Evolutionary conservation across 805 yeast genomes (phyloP).

Genomic region (Candida maris): DNA sequence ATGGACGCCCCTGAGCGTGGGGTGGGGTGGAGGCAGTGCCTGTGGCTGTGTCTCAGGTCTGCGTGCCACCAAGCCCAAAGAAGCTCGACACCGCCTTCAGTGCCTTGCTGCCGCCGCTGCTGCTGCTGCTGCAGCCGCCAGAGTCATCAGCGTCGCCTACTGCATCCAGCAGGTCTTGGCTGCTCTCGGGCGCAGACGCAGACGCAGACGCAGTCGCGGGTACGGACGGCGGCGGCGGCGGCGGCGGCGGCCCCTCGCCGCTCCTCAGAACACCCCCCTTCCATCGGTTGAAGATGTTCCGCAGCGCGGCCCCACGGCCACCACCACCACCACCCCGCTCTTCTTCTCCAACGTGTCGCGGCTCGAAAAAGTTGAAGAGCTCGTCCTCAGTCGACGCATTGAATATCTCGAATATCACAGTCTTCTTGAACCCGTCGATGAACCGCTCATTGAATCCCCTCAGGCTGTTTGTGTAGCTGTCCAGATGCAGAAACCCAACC

Average conservation of each 20-base stretch:
- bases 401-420: conserved; percentile 55
- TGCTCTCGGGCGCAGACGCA: no score
- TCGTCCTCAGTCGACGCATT: conserved; percentile 61
- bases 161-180: no score
- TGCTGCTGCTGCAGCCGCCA: not conserved
- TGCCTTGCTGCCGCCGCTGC: not conserved
- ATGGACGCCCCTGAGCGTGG: no score
- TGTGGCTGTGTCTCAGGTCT: no score
- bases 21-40: no score
- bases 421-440: conserved; percentile 49
- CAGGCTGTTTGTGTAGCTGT: conserved; percentile 20
- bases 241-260: not conserved
- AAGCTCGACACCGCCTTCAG: not conserved
- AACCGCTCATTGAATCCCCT: conserved; percentile 33
- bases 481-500: conserved; percentile 18
- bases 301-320: conserved; percentile 9
- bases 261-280: not conserved
- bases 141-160: no score
- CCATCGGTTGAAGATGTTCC: conserved; percentile 2
- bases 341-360: conserved; percentile 26
- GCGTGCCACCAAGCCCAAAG: not conserved
- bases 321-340: not conserved
- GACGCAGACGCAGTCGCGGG: no score
- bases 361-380: conserved; percentile 45
- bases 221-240: not conserved